Evolutionary conservation across 2,329 filamentous ascomycete genomes (phyloP).

Genomic region (Stagonosporopsis cucurbitacearum): DNA sequence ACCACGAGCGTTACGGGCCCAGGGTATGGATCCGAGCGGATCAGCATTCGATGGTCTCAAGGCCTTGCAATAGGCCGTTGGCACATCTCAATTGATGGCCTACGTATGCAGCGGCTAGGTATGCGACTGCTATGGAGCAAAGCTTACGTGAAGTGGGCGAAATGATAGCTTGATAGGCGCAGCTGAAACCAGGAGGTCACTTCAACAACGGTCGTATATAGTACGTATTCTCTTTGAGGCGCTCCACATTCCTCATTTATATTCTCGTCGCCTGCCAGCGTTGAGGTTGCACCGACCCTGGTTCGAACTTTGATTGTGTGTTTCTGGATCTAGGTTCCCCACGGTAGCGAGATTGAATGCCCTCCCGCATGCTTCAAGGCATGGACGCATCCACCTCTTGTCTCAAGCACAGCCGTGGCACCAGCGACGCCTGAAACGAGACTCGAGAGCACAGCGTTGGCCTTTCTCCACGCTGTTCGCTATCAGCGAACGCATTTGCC

Average conservation of each 20-base stretch:
- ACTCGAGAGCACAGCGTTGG: constrained; percentile 12
- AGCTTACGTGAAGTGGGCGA: constrained; percentile 29
- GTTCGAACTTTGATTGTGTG: constrained; percentile 11
- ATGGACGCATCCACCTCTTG: constrained; percentile 24
- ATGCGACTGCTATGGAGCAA: constrained; percentile 35
- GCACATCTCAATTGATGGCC: constrained; percentile 23
- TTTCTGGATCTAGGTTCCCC: constrained; percentile 22
- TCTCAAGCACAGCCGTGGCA: constrained; percentile 28
- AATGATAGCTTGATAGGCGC: constrained; percentile 23
- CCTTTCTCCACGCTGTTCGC: constrained; percentile 21
- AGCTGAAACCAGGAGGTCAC: constrained; percentile 35
- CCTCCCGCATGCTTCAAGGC: constrained; percentile 17
- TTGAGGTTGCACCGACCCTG: constrained; percentile 3
- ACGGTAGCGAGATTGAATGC: constrained; percentile 22
- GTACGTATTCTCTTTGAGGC: constrained; percentile 5
- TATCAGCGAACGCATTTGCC: constrained; percentile 13
- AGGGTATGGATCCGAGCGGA: constrained; percentile 21
- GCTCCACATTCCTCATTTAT: constrained; percentile 17
- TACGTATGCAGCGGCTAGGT: constrained; percentile 34
- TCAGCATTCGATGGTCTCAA: constrained; percentile 17
- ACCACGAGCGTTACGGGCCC: constrained; percentile 17
- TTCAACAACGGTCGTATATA: constrained; percentile 10
- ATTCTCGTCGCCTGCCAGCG: constrained; percentile 17
- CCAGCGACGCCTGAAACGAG: constrained; percentile 37
- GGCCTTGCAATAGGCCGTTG: constrained; percentile 17